These are phyloP conservation scores for Auxenochlorella protothecoides DNA, from an alignment of 139 green algal species.

Conservation along the genomic window DNA sequence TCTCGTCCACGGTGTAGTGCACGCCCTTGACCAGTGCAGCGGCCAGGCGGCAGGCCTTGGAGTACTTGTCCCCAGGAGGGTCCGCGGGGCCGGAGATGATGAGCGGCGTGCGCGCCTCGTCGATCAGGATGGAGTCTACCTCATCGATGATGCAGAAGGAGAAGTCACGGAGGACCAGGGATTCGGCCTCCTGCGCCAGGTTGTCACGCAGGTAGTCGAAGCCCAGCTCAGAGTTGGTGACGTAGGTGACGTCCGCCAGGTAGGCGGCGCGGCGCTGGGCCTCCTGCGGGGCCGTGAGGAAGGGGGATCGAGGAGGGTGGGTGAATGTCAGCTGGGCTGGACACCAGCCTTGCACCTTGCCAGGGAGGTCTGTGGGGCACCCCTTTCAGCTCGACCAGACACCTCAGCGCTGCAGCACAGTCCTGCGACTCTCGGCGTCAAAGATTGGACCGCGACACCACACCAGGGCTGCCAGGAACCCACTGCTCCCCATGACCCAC, in stretches of 20 bases:
- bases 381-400: too few relatives aligned
- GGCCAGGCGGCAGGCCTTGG: constrained; percentile 36
- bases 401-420: too few relatives aligned
- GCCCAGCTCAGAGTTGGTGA: constrained; percentile 95
- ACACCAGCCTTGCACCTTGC: too few relatives aligned
- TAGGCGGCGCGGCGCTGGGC: constrained; percentile 70
- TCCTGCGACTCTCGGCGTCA: too few relatives aligned
- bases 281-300: constrained; percentile 36
- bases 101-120: constrained; percentile 91
- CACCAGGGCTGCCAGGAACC: too few relatives aligned
- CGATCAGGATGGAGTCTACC: constrained; percentile 96
- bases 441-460: too few relatives aligned
- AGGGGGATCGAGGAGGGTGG: not conserved
- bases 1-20: constrained; percentile 99
- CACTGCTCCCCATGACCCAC: not conserved
- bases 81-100: constrained; percentile 86
- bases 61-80: constrained; percentile 74
- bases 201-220: constrained; percentile 99
- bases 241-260: constrained; percentile 86
- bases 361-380: too few relatives aligned
- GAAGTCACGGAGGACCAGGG: constrained; percentile 82
- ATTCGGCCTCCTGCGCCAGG: constrained; percentile 55
- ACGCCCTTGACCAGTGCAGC: constrained; percentile 63
- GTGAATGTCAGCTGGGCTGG: too few relatives aligned
- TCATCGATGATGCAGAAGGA: constrained; percentile 98